These are phyloP conservation scores for Naganishia onofrii DNA, from an alignment of 768 basidiomycete species.

Conservation along the genomic window DNA sequence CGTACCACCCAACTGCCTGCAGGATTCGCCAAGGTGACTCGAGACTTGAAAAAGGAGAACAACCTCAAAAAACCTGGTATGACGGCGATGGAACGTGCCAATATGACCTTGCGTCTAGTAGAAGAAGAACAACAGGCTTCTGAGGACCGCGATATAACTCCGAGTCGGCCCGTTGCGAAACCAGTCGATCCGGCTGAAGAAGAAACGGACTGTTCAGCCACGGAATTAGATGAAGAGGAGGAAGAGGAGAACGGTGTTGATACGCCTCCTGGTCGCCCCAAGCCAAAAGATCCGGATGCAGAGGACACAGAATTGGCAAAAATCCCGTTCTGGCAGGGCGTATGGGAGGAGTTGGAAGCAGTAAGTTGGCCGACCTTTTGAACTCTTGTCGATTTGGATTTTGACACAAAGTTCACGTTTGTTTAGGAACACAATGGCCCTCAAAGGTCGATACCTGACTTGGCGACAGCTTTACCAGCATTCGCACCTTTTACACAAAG, in stretches of 20 bases:
- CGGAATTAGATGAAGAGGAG: not conserved
- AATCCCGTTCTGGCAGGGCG: not conserved
- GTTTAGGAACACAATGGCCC: not conserved
- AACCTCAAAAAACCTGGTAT: not conserved
- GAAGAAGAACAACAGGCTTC: constrained; percentile 5
- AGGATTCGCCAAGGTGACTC: not conserved
- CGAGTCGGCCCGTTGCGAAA: not conserved
- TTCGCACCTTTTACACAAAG: not conserved
- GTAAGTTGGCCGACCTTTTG: not conserved
- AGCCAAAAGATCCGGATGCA: not conserved
- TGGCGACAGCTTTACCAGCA: constrained; percentile 5
- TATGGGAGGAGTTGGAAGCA: constrained; percentile 10
- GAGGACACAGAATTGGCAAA: not conserved
- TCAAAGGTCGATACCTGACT: not conserved
- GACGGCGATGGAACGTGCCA: constrained; percentile 4
- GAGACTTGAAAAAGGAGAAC: constrained; percentile 18
- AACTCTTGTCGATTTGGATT: not conserved
- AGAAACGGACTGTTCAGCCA: not conserved
- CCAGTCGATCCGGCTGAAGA: not conserved
- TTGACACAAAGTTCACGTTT: not conserved
- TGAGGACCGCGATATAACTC: not conserved
- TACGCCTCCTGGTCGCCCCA: not conserved
- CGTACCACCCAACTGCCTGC: constrained; percentile 9
- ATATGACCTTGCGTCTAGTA: not conserved
- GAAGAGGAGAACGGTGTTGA: not conserved